Evolutionary conservation across 2,329 filamentous ascomycete species (phyloP).

Genomic region (Hymenoscyphus infarciens): DNA sequence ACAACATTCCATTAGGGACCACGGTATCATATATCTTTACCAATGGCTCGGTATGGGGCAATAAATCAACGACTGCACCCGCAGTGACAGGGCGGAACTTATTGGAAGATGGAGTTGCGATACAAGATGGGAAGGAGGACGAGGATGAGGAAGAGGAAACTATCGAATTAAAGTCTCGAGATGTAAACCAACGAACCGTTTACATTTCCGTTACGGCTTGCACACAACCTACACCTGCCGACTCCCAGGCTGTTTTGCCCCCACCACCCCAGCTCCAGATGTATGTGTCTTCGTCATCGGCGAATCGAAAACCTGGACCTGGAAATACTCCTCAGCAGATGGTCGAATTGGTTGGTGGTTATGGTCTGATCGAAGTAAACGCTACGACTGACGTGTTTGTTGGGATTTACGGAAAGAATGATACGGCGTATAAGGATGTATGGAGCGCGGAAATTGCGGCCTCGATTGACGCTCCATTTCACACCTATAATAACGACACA

Average conservation of each 20-base stretch:
- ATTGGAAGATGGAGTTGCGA: constrained; percentile 16
- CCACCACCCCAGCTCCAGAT: constrained; percentile 70
- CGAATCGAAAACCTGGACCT: constrained; percentile 65
- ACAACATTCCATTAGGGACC: constrained; percentile 60
- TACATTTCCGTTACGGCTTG: constrained; percentile 89
- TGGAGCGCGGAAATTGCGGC: constrained; percentile 82
- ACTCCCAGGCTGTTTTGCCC: constrained; percentile 21
- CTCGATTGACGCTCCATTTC: constrained; percentile 76
- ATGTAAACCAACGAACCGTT: constrained; percentile 39
- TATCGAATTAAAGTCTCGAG: constrained; percentile 18
- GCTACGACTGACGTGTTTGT: constrained; percentile 70
- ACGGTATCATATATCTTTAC: constrained; percentile 64
- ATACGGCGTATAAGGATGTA: constrained; percentile 49
- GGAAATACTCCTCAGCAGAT: constrained; percentile 25
- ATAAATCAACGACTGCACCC: constrained; percentile 35
- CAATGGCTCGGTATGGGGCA: constrained; percentile 49
- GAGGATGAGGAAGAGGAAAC: constrained; percentile 12
- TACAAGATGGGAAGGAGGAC: constrained; percentile 17
- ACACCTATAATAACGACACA: constrained; percentile 52
- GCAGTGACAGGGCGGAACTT: constrained; percentile 13
- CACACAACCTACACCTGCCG: constrained; percentile 55
- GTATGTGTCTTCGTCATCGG: constrained; percentile 66
- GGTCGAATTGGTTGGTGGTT: constrained; percentile 28
- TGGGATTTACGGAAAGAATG: constrained; percentile 66
- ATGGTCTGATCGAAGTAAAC: constrained; percentile 53